These are phyloP conservation scores for Plectranthus barbatus DNA, from an alignment of 257 asterid species.

Conservation along the genomic window DNA sequence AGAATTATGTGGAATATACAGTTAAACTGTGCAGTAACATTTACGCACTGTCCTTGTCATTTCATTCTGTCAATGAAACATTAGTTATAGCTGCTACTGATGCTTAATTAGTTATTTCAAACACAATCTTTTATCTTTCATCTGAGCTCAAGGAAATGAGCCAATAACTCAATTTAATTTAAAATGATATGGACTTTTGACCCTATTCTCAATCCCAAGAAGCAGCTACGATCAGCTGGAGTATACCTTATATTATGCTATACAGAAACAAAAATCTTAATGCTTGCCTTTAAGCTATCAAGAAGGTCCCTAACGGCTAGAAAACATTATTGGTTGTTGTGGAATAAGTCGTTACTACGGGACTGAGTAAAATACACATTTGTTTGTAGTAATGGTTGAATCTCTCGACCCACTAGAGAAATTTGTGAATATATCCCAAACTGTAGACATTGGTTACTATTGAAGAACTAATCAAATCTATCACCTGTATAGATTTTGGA, in stretches of 20 bases:
- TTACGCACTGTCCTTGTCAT: not conserved
- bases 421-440: too few species aligned
- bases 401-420: too few species aligned
- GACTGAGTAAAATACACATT: too few species aligned
- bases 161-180: not conserved
- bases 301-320: not conserved
- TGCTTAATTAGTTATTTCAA: conserved; percentile 1
- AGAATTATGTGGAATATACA: not conserved
- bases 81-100: not conserved
- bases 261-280: not conserved
- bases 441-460: too few species aligned
- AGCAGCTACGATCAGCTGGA: not conserved
- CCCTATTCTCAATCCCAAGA: not conserved
- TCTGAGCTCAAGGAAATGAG: not conserved
- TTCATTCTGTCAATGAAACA: not conserved
- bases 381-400: too few species aligned
- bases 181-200: too few species aligned
- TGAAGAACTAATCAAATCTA: too few species aligned
- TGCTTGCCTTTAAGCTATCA: not conserved
- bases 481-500: too few species aligned
- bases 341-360: too few species aligned
- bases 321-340: not conserved
- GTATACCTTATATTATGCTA: not conserved
- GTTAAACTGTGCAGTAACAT: not conserved
- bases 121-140: not conserved